Conservation (phyloP, 345 rosid species). For the Brassica rapa region DNA sequence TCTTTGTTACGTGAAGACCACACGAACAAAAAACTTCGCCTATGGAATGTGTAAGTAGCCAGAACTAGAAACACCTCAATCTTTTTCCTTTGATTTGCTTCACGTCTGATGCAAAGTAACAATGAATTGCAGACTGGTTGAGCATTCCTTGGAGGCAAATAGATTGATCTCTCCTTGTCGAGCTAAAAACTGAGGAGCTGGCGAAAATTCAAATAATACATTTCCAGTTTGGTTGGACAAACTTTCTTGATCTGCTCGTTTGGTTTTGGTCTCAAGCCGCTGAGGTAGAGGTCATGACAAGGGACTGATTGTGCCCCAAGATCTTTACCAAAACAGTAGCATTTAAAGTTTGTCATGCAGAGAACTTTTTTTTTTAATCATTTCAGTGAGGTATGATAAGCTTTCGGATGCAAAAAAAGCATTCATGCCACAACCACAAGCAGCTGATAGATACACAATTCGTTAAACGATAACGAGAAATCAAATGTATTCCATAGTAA, state of each 20-base stretch:
- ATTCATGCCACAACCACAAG: not conserved
- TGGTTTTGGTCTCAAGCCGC: slow-evolving; percentile 10
- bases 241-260: not conserved
- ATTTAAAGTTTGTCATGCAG: slow-evolving; percentile 5
- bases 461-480: not conserved
- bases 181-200: too few relatives aligned
- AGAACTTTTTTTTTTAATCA: not conserved
- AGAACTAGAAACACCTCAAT: too few relatives aligned
- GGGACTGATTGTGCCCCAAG: slow-evolving; percentile 8
- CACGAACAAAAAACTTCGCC: too few relatives aligned
- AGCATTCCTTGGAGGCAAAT: too few relatives aligned
- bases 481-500: not conserved
- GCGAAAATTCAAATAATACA: too few relatives aligned
- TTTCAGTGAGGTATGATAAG: not conserved
- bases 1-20: too few relatives aligned
- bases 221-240: too few relatives aligned
- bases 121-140: too few relatives aligned
- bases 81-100: too few relatives aligned
- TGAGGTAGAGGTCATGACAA: not conserved
- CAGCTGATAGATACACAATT: not conserved
- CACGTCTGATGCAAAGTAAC: too few relatives aligned
- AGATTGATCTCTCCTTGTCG: too few relatives aligned
- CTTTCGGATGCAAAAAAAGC: not conserved
- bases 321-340: not conserved
- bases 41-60: too few relatives aligned